A percentile compares a stretch with the other conserved stretches of the same genome.
phyloP scores from a whole-genome alignment of 768 basidiomycete species.

The Termitomyces sp. region DNA sequence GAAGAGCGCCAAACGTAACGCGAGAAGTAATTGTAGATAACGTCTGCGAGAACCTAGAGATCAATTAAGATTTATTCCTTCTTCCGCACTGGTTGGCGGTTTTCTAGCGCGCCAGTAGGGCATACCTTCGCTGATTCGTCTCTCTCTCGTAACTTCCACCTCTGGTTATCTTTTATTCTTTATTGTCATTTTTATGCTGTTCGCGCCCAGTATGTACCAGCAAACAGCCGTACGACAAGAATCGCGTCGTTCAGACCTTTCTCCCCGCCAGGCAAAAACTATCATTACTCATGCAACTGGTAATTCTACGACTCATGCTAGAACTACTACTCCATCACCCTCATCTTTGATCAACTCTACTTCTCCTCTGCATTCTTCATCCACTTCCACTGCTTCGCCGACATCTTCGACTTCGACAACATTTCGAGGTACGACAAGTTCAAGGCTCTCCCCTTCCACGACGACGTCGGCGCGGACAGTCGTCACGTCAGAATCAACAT shows the following conservation, averaged over 20 bases:
- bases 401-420: neutral
- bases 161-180: neutral
- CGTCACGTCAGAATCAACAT: neutral
- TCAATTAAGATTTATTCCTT: no score
- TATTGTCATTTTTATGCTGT: neutral
- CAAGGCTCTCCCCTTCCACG: neutral
- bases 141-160: neutral
- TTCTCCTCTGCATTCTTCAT: neutral
- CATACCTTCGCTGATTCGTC: neutral
- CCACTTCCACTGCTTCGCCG: neutral
- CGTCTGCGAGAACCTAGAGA: no score
- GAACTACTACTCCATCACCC: neutral
- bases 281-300: neutral
- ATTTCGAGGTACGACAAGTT: neutral
- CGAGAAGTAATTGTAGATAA: no score
- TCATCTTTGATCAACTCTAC: neutral
- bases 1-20: no score
- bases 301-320: neutral
- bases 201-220: constrained; percentile 2
- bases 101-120: neutral
- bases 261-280: constrained; percentile 2
- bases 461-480: neutral
- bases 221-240: constrained; percentile 1
- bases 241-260: constrained; percentile 6
- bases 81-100: constrained; percentile 6